These are phyloP conservation scores for Penicillium crustosum DNA, from an alignment of 2,329 filamentous ascomycete species.

Conservation along the genomic window DNA sequence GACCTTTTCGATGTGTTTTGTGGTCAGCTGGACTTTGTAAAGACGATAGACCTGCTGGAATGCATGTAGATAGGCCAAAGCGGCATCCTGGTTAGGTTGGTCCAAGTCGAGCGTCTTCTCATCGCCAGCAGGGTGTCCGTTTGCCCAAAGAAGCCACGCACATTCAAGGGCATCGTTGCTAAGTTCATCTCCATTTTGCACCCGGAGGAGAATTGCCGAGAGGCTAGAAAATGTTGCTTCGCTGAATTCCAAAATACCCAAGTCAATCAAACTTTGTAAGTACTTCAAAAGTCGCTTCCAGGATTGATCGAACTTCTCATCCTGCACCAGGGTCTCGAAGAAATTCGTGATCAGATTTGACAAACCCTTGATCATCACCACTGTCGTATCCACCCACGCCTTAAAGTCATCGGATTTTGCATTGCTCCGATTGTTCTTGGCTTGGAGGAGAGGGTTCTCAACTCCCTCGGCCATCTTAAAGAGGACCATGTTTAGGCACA, in stretches of 20 bases:
- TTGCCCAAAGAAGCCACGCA: constrained; percentile 70
- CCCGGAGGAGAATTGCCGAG: constrained; percentile 56
- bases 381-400: constrained; percentile 73
- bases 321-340: constrained; percentile 67
- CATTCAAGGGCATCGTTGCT: constrained; percentile 54
- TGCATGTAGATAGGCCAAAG: constrained; percentile 78
- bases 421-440: constrained; percentile 17
- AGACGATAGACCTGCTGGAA: constrained; percentile 77
- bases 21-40: constrained; percentile 62
- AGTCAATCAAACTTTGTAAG: constrained; percentile 63
- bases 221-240: constrained; percentile 70
- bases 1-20: constrained; percentile 65
- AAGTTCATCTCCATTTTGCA: constrained; percentile 47
- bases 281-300: constrained; percentile 74
- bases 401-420: constrained; percentile 35
- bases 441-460: constrained; percentile 49
- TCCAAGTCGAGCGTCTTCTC: constrained; percentile 45
- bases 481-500: constrained; percentile 77
- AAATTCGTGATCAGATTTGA: constrained; percentile 74
- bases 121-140: constrained; percentile 58
- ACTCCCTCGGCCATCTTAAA: constrained; percentile 74
- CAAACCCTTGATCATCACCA: constrained; percentile 70
- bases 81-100: constrained; percentile 72
- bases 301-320: constrained; percentile 66
- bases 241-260: constrained; percentile 67